phyloP scores from a whole-genome alignment of 2,329 filamentous ascomycete species.

The Botryosphaeria dothidea region DNA sequence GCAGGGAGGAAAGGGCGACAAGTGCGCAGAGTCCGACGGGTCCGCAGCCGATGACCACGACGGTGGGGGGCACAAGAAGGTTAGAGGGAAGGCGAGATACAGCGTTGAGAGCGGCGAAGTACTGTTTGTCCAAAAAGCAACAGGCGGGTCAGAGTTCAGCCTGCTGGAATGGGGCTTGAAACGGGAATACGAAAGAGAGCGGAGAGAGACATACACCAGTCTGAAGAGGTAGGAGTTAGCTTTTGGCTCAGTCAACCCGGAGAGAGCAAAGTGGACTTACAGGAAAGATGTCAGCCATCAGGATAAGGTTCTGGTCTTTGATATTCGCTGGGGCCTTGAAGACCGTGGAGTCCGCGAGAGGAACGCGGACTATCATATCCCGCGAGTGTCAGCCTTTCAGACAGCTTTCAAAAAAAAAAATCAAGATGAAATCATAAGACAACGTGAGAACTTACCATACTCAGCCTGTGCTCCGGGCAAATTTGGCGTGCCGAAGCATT shows the following conservation, averaged over 20 bases:
- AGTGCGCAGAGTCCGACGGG: conserved; percentile 79
- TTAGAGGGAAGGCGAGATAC: conserved; percentile 63
- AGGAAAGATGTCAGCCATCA: conserved; percentile 94
- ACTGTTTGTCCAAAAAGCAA: conserved; percentile 38
- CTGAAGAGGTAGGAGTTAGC: background rate
- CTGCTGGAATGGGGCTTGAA: background rate
- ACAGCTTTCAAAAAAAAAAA: background rate
- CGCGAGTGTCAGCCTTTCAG: background rate
- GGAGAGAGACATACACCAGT: background rate
- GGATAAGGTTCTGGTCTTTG: conserved; percentile 71
- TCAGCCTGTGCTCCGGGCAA: conserved; percentile 82
- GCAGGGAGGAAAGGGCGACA: conserved; percentile 65
- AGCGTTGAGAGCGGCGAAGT: conserved; percentile 78
- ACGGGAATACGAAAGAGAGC: background rate
- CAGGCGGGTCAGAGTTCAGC: too few relatives aligned
- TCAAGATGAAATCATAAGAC: background rate
- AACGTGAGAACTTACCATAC: conserved; percentile 56
- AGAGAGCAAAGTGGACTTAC: conserved; percentile 47
- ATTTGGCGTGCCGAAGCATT: conserved; percentile 69
- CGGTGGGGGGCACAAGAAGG: conserved; percentile 65
- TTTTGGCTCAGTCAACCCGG: too few relatives aligned
- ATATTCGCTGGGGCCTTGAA: conserved; percentile 72
- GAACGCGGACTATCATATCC: conserved; percentile 57
- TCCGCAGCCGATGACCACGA: conserved; percentile 82
- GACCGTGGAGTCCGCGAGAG: conserved; percentile 76